These are phyloP conservation scores for Blastobotrys raffinosifermentans DNA, from an alignment of 1,139 yeast species.

Conservation along the genomic window DNA sequence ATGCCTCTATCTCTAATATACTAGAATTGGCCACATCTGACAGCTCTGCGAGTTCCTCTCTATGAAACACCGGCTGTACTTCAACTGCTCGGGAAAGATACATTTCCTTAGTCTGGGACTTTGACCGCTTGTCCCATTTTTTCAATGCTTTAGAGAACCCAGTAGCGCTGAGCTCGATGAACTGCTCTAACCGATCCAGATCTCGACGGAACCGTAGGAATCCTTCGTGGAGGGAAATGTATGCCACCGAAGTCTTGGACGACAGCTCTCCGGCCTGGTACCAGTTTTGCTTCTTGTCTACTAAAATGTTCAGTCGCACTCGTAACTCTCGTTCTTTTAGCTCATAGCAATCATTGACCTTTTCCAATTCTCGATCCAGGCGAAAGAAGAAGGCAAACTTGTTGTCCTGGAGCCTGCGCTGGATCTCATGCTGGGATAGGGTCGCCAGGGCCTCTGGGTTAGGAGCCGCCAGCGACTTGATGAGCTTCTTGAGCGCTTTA, in stretches of 20 bases:
- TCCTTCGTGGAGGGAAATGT: slow-evolving; percentile 71
- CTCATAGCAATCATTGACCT: slow-evolving; percentile 81
- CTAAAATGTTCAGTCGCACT: slow-evolving; percentile 67
- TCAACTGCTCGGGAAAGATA: slow-evolving; percentile 89
- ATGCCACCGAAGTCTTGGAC: slow-evolving; percentile 48
- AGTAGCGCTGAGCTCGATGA: slow-evolving; percentile 87
- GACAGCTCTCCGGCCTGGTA: slow-evolving; percentile 39
- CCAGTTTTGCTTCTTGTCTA: slow-evolving; percentile 64
- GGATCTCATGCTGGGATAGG: slow-evolving; percentile 31
- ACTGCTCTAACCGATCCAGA: slow-evolving; percentile 80
- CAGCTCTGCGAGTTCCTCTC: slow-evolving; percentile 77
- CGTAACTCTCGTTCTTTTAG: slow-evolving; percentile 83
- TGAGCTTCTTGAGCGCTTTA: slow-evolving; percentile 75
- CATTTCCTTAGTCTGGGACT: slow-evolving; percentile 88
- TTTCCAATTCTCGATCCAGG: slow-evolving; percentile 88
- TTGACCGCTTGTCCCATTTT: slow-evolving; percentile 96
- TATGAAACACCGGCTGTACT: slow-evolving; percentile 93
- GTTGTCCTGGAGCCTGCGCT: slow-evolving; percentile 73
- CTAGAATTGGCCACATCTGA: slow-evolving; percentile 77
- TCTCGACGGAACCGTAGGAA: slow-evolving; percentile 87
- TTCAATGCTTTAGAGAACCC: slow-evolving; percentile 93
- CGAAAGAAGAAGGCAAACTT: slow-evolving; percentile 91
- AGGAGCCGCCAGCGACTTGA: slow-evolving; percentile 36
- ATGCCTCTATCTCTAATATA: slow-evolving; percentile 77
- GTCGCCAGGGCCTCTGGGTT: slow-evolving; percentile 24